phyloP scores from a whole-genome alignment of 352 stramenopile species.

The Blastocystis sp. region DNA sequence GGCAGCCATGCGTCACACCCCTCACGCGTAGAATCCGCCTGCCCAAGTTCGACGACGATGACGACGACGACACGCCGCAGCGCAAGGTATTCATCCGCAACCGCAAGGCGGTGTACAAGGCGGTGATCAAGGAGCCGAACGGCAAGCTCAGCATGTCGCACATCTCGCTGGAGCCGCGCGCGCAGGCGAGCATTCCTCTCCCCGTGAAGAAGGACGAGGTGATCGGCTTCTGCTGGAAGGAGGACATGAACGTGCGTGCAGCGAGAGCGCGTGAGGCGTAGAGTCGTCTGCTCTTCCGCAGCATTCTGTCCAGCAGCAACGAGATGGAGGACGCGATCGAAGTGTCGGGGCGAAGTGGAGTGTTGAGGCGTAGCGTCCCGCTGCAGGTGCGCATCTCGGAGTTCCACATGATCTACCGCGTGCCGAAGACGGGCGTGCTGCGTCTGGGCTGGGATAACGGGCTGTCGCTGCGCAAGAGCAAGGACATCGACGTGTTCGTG shows the following conservation, averaged over 20 bases:
- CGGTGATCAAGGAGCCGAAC: conserved; percentile 62
- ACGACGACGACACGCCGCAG: conserved; percentile 33
- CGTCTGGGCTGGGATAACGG: conserved; percentile 66
- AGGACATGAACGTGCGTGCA: conserved; percentile 1
- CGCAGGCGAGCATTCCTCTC: conserved; percentile 29
- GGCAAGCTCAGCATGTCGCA: conserved; percentile 57
- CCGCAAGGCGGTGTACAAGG: conserved; percentile 64
- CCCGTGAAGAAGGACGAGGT: conserved; percentile 50
- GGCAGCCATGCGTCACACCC: neutral
- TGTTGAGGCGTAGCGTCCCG: conserved; percentile 31
- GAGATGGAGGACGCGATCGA: neutral
- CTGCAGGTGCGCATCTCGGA: conserved; percentile 68
- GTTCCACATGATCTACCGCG: conserved; percentile 56
- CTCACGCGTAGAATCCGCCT: conserved; percentile 33
- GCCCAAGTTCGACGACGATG: conserved; percentile 65
- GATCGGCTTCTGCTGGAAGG: conserved; percentile 71
- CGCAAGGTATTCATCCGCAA: conserved; percentile 3
- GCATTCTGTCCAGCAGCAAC: conserved; percentile 6
- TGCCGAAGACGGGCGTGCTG: conserved; percentile 27
- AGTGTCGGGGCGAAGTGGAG: neutral
- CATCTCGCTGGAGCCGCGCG: conserved; percentile 33
- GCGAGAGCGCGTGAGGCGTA: neutral
- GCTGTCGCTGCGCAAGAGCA: conserved; percentile 42
- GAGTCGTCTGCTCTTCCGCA: conserved; percentile 53
- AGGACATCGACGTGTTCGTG: conserved; percentile 70